Evolutionary conservation across 768 basidiomycete species (phyloP), one percentile per base, ranked within the genome.

Genomic region (Leucosporidium yakuticum): DNA sequence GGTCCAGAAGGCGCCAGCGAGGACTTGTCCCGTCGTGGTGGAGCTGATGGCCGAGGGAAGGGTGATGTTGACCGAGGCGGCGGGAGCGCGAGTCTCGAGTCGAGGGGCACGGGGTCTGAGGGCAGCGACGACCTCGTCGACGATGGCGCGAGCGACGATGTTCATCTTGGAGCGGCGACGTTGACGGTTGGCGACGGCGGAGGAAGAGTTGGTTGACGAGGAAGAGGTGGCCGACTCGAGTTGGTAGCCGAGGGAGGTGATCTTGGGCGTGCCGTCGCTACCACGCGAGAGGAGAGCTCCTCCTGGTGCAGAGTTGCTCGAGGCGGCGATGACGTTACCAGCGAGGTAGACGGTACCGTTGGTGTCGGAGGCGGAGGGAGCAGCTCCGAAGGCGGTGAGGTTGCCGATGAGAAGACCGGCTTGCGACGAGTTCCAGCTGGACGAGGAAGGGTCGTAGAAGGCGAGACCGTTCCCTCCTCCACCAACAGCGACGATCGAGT

Each of bases 1-100:
- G 11, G 85, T 88, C 90, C 91, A 97, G 81, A 92, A 97, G 3
- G 85, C 84, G 39, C 91, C 95, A 0, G 90, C 84, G 63, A 96
- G 82, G 68, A 97, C 85, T 23, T 90, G 86, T 0, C 92, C 91
- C 1, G 57, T 47, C 36, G 62, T 36, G 14, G 68, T 55, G 2
- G 51, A 29, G 25, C 63, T 15, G 39, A 69, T 63, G 15, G 70
- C 67, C 27, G 70, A 50, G 0, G 70, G 70, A 17, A 72, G 70
- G 1, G 70, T 68, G 47, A 67, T 67, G 50, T 67, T 72, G 47
- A 65, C 64, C 12, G 64, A 21, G 12, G 67, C 25, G 6, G 70
- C 27, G 21, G 69, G 51, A 17, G 60, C 62, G 31, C 63, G 55
- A 9, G 67, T 23, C 54, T 63, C 63, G 71, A 66, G 62, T 27